These are phyloP conservation scores for Cruciata laevipes DNA, from an alignment of 257 asterid species.

Conservation along the genomic window DNA sequence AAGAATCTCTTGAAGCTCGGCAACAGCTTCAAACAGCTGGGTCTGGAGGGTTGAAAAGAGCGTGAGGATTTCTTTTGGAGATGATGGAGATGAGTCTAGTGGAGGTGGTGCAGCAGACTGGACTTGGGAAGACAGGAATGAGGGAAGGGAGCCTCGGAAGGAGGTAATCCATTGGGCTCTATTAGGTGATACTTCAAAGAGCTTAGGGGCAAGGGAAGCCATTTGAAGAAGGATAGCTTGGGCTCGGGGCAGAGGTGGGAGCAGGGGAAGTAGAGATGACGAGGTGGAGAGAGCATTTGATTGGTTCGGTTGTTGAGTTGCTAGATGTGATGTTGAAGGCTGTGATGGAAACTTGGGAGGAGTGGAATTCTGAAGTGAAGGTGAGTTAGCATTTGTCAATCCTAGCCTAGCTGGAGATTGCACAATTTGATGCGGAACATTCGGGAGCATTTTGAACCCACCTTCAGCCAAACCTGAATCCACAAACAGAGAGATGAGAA, in stretches of 20 bases:
- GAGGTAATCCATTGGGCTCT: constrained; percentile 71
- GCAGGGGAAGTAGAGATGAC: constrained; percentile 74
- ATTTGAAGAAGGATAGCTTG: constrained; percentile 74
- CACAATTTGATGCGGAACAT: constrained; percentile 66
- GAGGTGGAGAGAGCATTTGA: constrained; percentile 45
- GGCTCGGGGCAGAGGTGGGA: constrained; percentile 89
- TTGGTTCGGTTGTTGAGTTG: constrained; percentile 38
- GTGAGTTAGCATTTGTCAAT: constrained; percentile 83
- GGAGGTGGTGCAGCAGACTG: constrained; percentile 36
- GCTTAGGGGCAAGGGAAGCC: constrained; percentile 74
- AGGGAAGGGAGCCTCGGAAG: constrained; percentile 69
- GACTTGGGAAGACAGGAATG: constrained; percentile 57
- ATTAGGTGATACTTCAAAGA: constrained; percentile 80
- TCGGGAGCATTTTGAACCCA: constrained; percentile 48
- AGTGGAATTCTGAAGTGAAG: constrained; percentile 60
- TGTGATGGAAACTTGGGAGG: constrained; percentile 63
- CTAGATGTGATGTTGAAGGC: constrained; percentile 36
- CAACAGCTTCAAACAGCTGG: constrained; percentile 78
- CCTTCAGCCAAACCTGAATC: constrained; percentile 2
- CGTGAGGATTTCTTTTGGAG: constrained; percentile 61
- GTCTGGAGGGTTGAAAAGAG: constrained; percentile 59
- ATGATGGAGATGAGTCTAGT: constrained; percentile 36
- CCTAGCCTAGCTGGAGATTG: constrained; percentile 93
- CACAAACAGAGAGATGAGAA: neutral
- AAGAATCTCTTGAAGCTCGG: constrained; percentile 82